These are phyloP conservation scores for Epichloe aotearoae DNA, from an alignment of 2,329 filamentous ascomycete species.

Conservation along the genomic window DNA sequence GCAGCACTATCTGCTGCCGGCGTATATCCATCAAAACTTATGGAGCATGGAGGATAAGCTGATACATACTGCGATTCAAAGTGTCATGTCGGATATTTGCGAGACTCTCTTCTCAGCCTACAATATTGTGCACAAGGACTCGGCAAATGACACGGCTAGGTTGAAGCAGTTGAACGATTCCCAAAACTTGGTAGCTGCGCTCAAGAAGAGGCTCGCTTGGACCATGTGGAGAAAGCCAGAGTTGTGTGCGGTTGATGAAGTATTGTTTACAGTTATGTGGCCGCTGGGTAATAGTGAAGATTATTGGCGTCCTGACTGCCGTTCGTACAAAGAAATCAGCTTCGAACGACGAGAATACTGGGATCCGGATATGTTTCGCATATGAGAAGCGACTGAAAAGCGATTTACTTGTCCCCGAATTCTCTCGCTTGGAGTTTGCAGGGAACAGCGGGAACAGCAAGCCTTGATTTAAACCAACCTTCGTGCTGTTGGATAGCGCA, in stretches of 20 bases:
- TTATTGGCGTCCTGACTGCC: conserved; percentile 27
- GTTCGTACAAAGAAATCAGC: conserved; percentile 14
- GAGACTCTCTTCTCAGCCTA: conserved; percentile 11
- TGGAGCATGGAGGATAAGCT: conserved; percentile 30
- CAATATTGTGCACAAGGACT: not conserved
- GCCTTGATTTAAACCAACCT: too few species aligned
- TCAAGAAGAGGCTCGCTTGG: conserved; percentile 43
- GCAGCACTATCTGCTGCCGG: conserved; percentile 27
- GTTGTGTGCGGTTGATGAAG: conserved; percentile 37
- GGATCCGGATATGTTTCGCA: conserved; percentile 3
- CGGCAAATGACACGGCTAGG: too few species aligned
- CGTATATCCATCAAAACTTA: conserved; percentile 8
- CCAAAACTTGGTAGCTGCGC: not conserved
- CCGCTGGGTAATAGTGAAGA: conserved; percentile 42
- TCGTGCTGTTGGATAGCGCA: too few species aligned
- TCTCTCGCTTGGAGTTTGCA: not conserved
- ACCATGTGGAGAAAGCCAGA: conserved; percentile 44
- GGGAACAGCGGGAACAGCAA: not conserved
- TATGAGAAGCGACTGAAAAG: not conserved
- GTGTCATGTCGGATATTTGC: conserved; percentile 28
- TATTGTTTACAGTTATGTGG: conserved; percentile 53
- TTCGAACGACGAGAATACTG: conserved; percentile 12
- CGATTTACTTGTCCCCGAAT: not conserved
- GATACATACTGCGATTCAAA: conserved; percentile 29
- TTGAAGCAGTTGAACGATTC: not conserved